Base-by-base conservation (phyloP, 164 flowering plant genomes). In the Berberis thunbergii region DNA sequence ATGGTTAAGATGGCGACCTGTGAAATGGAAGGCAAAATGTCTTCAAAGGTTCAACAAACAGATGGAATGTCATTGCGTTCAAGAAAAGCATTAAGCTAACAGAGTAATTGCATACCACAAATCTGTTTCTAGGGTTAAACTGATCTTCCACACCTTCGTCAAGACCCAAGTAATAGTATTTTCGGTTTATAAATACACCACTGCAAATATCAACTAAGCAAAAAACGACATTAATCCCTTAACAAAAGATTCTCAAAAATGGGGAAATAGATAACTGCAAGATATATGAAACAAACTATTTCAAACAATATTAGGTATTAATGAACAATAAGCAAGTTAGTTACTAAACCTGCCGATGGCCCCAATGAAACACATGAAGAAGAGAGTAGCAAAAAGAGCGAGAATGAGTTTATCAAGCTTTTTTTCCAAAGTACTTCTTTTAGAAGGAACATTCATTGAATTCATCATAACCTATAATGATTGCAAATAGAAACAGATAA, bases 401-500 rank as follows among this genome's bases (percentile, higher is more conserved):
- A 91, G 85, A 58, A 94, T 94, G 61, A 94, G 95, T 74, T 91
- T 89, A 82, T 94, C 99, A 67, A 94, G 96, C 74, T 91, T 94
- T 86, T 81, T 88, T 73, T 94, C 99, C 68, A 94, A 70, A 38
- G 96, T 89, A 75, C 93, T 89, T 73, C 96, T 77, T 72, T 89
- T 89, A 44, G 94, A 89, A 67, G 94, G 96, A 53, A 84, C 88
- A 78, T 87, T 89, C 96, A 89, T 89, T 41, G 96, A 58, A 77
- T 89, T 89, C 96, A 89, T 89, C 96, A 89, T 89, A 72, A 89
- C 96, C 96, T 89, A 78, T 67, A 78, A 45, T 13, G 44, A 40
- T 7, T 7, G 54, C 46, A 56, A 46, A 58, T 48, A 38, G 41
- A 57, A 40, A 50, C 43, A 46, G 54, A n/a, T 59, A 45, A 45